A percentile compares a stretch with the other conserved stretches of the same genome.
Evolutionary conservation across 192 early-diverging fungal genomes (phyloP).

Genomic region (Coemansia aciculifera): DNA sequence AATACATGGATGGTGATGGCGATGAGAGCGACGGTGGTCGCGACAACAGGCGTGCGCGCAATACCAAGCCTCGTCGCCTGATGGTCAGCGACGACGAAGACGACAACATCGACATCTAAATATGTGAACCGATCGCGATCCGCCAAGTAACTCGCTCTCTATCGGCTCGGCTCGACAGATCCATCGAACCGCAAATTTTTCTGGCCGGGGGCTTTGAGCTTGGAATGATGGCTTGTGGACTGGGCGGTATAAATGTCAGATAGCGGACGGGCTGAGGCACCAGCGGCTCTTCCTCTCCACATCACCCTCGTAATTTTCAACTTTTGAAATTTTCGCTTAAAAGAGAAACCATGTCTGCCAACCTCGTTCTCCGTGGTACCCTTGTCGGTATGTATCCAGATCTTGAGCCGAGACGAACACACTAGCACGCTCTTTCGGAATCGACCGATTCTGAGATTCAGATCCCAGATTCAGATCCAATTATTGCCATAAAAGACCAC

Average conservation of each 20-base stretch:
- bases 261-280: not conserved
- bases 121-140: not conserved
- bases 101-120: conserved; percentile 25
- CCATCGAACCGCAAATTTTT: conserved; percentile 49
- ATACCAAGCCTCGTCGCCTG: conserved; percentile 37
- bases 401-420: not conserved
- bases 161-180: conserved; percentile 14
- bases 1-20: conserved; percentile 27
- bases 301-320: conserved; percentile 7
- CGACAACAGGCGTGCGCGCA: conserved; percentile 11
- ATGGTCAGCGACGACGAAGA: conserved; percentile 41
- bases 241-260: conserved; percentile 11
- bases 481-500: not conserved
- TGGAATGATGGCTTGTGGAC: not conserved
- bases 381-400: conserved; percentile 49
- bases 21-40: conserved; percentile 11
- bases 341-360: conserved; percentile 51
- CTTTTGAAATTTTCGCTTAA: conserved; percentile 9
- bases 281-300: conserved; percentile 14
- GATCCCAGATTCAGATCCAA: not conserved
- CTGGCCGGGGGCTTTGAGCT: not conserved
- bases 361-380: conserved; percentile 55
- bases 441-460: not conserved
- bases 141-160: not conserved
- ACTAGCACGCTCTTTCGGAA: not conserved